Percentiles rank a stretch among this genome's conserved stretches.
Conservation (phyloP, 768 basidiomycete species). For the Rubroboletus satanas region DNA sequence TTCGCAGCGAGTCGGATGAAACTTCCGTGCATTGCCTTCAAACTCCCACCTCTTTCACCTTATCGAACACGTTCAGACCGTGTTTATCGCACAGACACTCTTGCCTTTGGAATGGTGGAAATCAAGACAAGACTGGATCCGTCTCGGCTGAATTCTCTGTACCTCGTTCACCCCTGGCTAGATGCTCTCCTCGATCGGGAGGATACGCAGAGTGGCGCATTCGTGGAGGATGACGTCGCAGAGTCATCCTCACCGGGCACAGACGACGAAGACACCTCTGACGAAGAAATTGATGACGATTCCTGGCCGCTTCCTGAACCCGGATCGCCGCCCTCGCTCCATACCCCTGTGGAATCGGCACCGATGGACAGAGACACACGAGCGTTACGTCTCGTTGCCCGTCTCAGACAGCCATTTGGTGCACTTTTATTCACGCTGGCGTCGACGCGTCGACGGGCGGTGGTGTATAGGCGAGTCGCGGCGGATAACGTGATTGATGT, state of each 20-base stretch:
- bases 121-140: neutral
- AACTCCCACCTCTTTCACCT: neutral
- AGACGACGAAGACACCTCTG: neutral
- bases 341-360: too few relatives aligned
- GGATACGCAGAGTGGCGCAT: neutral
- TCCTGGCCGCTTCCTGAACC: neutral
- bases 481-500: constrained; percentile 1
- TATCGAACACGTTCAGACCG: neutral
- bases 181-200: neutral
- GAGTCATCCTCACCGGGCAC: neutral
- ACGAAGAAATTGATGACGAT: neutral
- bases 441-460: neutral
- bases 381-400: neutral
- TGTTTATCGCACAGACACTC: neutral
- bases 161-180: constrained; percentile 5
- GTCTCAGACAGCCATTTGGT: neutral
- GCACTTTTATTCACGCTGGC: too few relatives aligned
- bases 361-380: neutral
- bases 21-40: neutral
- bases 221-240: neutral
- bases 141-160: neutral
- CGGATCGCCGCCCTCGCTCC: neutral
- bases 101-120: neutral
- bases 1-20: constrained; percentile 5
- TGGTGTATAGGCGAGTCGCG: constrained; percentile 5